Evolutionary conservation across 192 early-diverging fungal species (phyloP).

Genomic region (Mortierella antarctica): DNA sequence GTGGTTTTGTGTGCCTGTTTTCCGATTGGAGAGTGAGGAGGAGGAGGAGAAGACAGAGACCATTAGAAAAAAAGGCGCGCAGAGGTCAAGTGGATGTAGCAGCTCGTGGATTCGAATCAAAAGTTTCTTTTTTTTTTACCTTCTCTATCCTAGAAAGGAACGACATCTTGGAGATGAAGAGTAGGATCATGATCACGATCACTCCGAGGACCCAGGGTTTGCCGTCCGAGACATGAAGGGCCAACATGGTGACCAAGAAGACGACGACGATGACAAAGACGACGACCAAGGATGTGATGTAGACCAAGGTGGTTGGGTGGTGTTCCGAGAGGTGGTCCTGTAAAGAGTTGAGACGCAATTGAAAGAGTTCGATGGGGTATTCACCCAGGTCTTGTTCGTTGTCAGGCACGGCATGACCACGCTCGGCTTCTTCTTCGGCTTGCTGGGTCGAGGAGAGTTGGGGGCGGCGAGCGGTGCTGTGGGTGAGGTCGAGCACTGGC

Average conservation of each 20-base stretch:
- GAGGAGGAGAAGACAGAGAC: background rate
- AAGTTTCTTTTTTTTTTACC: conserved; percentile 7
- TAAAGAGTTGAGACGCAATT: conserved; percentile 12
- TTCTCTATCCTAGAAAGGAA: conserved; percentile 47
- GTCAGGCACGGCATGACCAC: conserved; percentile 17
- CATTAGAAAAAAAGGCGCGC: background rate
- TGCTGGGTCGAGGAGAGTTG: background rate
- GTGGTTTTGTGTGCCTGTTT: conserved; percentile 31
- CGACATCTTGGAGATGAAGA: conserved; percentile 44
- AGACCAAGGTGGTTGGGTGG: conserved; percentile 23
- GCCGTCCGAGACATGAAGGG: conserved; percentile 30
- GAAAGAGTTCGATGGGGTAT: conserved; percentile 35
- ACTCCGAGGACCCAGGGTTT: conserved; percentile 45
- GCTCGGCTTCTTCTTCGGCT: conserved; percentile 9
- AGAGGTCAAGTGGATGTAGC: background rate
- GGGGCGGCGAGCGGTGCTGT: background rate
- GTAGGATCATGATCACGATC: conserved; percentile 30
- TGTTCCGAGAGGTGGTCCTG: conserved; percentile 19
- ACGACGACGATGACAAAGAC: conserved; percentile 13
- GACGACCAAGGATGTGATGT: conserved; percentile 20
- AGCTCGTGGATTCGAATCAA: background rate
- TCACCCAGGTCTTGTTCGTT: conserved; percentile 17
- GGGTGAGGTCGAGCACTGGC: conserved; percentile 18
- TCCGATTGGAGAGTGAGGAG: background rate
- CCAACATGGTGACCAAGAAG: conserved; percentile 10